Conservation (phyloP, 2,329 filamentous ascomycete genomes). For the Ceratocystis lukuohia region DNA sequence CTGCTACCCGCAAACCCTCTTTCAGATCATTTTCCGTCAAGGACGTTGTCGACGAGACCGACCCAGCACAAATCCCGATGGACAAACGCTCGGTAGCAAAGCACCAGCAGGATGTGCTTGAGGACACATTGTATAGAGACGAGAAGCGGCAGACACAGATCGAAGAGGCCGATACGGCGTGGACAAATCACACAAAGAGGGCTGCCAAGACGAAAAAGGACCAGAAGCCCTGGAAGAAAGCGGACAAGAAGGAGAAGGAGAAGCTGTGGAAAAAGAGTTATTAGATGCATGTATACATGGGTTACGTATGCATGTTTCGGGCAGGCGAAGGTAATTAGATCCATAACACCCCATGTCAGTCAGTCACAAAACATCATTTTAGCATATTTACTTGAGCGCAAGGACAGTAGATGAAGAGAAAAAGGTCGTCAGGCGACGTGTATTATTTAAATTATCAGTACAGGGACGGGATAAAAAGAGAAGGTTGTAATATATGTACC, state of each 20-base stretch:
- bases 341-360: neutral
- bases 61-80: neutral
- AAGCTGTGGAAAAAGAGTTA: neutral
- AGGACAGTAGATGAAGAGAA: neutral
- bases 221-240: conserved; percentile 12
- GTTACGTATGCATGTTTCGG: neutral
- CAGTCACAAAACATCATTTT: neutral
- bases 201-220: neutral
- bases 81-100: neutral
- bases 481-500: conserved; percentile 1
- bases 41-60: neutral
- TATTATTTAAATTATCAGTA: conserved; percentile 1
- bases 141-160: neutral
- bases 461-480: neutral
- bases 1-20: neutral
- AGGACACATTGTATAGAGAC: neutral
- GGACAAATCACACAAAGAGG: neutral
- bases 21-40: neutral
- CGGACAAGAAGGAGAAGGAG: conserved; percentile 8
- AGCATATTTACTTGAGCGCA: neutral
- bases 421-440: neutral
- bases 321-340: neutral
- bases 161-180: neutral
- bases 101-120: neutral
- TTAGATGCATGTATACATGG: neutral